Evolutionary conservation across 805 yeast species (phyloP), one percentile per base, ranked within the genome.

Genomic region (Candida vartiovaarae): DNA sequence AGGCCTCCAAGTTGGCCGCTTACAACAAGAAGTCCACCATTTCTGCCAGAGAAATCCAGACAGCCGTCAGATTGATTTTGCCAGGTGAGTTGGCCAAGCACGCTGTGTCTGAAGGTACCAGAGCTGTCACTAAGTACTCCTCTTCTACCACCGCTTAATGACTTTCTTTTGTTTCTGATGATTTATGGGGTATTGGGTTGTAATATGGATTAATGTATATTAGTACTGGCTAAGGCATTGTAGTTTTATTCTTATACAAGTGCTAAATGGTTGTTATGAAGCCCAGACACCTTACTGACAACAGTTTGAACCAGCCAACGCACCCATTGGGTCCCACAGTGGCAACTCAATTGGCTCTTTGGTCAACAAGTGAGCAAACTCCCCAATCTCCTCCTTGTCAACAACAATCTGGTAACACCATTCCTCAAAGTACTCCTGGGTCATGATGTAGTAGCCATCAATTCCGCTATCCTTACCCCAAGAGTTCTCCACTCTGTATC

Each of bases 71-170:
- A 81, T 82, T 90, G 65, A 89, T 90, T 72, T 82, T 90, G 62
- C 98, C 98, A 60, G 97, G 97, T 81, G 97, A 90, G 78, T 80
- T 90, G 68, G 96, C 96, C 60, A 89, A 89, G 80, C 97, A 90
- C 75, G 96, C 97, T 64, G 95, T 89, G 62, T 84, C 95, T 62
- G 98, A 90, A 76, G 97, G 97, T 79, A 88, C 96, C 60, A 86
- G 95, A 81, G 95, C 96, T 69, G 95, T 88, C 62, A 86, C 96
- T 71, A 88, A 88, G 77, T 88, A 87, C 80, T 84, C 95, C 62
- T 83, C 95, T 64, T 61, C 66, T 28, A 63, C 71, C 41, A 62
- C 69, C 55, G 72, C 71, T 60, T 67, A 59, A 60, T 43, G 35
- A 38, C 30, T 25, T 38, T 24, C 9, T 20, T 25, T 32, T 23